phyloP scores from a whole-genome alignment of 1,284 basidiomycete species.

The Tausonia pullulans region DNA sequence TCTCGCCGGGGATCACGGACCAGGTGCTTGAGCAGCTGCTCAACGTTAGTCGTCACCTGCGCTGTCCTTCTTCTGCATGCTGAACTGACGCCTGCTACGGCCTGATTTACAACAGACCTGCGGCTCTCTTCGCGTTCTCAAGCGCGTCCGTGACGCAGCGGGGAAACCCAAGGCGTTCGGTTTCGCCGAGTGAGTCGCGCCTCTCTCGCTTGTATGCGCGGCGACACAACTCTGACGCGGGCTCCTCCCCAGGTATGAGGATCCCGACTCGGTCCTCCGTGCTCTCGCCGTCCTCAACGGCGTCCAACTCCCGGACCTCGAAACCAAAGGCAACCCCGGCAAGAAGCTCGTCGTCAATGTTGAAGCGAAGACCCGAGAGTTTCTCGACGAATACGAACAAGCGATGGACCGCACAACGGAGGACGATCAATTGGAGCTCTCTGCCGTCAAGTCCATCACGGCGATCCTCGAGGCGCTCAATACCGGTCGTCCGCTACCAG shows the following conservation, averaged over 20 bases:
- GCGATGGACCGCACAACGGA: constrained; percentile 63
- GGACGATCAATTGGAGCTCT: constrained; percentile 33
- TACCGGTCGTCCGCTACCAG: constrained; percentile 19
- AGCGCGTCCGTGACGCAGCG: constrained; percentile 73
- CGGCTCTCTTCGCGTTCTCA: constrained; percentile 74
- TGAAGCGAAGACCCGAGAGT: constrained; percentile 80
- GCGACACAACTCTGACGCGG: no score
- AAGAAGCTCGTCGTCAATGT: constrained; percentile 86
- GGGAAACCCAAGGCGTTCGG: constrained; percentile 92
- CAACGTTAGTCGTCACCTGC: constrained; percentile 44
- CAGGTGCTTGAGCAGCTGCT: constrained; percentile 60
- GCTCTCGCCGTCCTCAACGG: constrained; percentile 70
- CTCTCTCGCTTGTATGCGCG: no score
- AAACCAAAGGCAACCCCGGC: constrained; percentile 47
- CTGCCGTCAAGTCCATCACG: constrained; percentile 29
- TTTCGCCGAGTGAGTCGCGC: constrained; percentile 58
- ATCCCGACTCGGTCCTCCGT: constrained; percentile 73
- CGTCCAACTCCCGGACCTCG: constrained; percentile 72
- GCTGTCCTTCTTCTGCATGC: constrained; percentile 1
- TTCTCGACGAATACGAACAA: constrained; percentile 69
- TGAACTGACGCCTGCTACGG: not conserved
- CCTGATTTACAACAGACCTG: constrained; percentile 50
- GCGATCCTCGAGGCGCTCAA: constrained; percentile 31
- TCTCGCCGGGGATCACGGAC: constrained; percentile 83
- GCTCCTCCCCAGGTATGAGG: constrained; percentile 42